phyloP scores from a whole-genome alignment of 805 yeast genomes.

The Spencermartinsiella europaea region DNA sequence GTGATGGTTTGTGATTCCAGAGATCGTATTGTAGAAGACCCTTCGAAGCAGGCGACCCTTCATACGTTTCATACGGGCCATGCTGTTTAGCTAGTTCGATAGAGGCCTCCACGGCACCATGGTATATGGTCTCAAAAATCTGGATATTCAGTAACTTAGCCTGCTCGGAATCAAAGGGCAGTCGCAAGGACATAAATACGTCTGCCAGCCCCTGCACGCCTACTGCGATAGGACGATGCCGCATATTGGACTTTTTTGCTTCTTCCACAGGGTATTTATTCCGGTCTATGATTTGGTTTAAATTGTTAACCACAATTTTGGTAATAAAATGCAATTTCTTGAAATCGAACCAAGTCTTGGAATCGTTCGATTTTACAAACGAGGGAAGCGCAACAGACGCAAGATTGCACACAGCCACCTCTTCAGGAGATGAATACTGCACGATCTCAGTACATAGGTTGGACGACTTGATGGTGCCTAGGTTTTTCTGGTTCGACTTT shows the following conservation, averaged over 20 bases:
- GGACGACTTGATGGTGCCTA: slow-evolving; percentile 89
- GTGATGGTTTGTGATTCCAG: slow-evolving; percentile 78
- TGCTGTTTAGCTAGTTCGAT: slow-evolving; percentile 64
- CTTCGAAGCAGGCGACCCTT: slow-evolving; percentile 86
- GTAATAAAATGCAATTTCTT: slow-evolving; percentile 66
- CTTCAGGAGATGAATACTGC: slow-evolving; percentile 87
- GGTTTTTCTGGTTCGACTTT: slow-evolving; percentile 85
- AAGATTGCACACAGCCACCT: slow-evolving; percentile 92
- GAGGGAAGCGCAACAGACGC: slow-evolving; percentile 88
- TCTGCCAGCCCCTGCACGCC: slow-evolving; percentile 99
- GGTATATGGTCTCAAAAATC: slow-evolving; percentile 93
- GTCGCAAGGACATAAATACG: slow-evolving; percentile 67
- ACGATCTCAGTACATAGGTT: slow-evolving; percentile 93
- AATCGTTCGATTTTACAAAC: slow-evolving; percentile 49
- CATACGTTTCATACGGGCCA: slow-evolving; percentile 69
- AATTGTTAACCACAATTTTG: slow-evolving; percentile 71
- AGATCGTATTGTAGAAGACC: slow-evolving; percentile 83
- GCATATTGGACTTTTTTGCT: slow-evolving; percentile 69
- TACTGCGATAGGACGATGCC: slow-evolving; percentile 89
- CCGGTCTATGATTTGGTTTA: slow-evolving; percentile 79
- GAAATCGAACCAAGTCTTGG: slow-evolving; percentile 60
- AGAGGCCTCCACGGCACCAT: slow-evolving; percentile 86
- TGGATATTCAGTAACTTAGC: slow-evolving; percentile 74
- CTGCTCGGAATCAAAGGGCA: slow-evolving; percentile 80
- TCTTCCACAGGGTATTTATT: slow-evolving; percentile 78